Conservation (phyloP, 2,329 filamentous ascomycete species). For the Sarocladiaceae sp. region DNA sequence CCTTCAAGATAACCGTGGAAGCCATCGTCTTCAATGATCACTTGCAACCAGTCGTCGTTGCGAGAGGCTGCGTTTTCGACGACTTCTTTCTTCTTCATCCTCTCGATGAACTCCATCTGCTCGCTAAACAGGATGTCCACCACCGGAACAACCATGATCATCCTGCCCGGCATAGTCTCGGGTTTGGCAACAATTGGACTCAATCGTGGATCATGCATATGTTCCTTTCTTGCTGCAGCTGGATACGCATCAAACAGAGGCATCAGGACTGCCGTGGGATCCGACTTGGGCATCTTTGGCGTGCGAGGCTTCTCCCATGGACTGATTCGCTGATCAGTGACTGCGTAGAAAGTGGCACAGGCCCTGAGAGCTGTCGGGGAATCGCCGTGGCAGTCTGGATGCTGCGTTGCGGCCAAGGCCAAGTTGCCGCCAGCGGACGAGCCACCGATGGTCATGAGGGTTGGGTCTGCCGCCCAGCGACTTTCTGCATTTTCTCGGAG, state of each 20-base stretch:
- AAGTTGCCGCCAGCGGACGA: slow-evolving; percentile 38
- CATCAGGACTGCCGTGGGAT: slow-evolving; percentile 30
- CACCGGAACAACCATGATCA: slow-evolving; percentile 32
- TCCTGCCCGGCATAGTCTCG: slow-evolving; percentile 27
- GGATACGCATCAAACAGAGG: slow-evolving; percentile 39
- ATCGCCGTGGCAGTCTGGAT: slow-evolving; percentile 16
- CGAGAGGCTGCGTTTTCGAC: background rate
- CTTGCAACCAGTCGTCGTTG: slow-evolving; percentile 2
- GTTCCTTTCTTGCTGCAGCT: slow-evolving; percentile 19
- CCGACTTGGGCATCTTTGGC: slow-evolving; percentile 23
- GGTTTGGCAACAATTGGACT: slow-evolving; percentile 28
- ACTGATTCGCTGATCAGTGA: slow-evolving; percentile 30
- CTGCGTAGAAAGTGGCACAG: slow-evolving; percentile 32
- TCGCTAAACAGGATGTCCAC: slow-evolving; percentile 36
- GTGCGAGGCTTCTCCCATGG: slow-evolving; percentile 34
- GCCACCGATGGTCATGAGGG: slow-evolving; percentile 35
- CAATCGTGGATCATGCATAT: slow-evolving; percentile 27
- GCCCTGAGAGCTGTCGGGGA: slow-evolving; percentile 27
- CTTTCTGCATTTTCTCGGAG: slow-evolving; percentile 29
- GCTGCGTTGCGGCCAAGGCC: slow-evolving; percentile 28
- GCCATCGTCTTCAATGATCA: slow-evolving; percentile 1
- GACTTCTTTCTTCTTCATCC: slow-evolving; percentile 21
- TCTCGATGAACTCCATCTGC: slow-evolving; percentile 30
- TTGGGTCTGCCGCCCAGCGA: slow-evolving; percentile 29
- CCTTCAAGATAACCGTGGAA: slow-evolving; percentile 13